A percentile compares a stretch with the other conserved stretches of the same genome.
Conservation (phyloP, 1,284 basidiomycete species). For the Papiliotrema flavescens region DNA sequence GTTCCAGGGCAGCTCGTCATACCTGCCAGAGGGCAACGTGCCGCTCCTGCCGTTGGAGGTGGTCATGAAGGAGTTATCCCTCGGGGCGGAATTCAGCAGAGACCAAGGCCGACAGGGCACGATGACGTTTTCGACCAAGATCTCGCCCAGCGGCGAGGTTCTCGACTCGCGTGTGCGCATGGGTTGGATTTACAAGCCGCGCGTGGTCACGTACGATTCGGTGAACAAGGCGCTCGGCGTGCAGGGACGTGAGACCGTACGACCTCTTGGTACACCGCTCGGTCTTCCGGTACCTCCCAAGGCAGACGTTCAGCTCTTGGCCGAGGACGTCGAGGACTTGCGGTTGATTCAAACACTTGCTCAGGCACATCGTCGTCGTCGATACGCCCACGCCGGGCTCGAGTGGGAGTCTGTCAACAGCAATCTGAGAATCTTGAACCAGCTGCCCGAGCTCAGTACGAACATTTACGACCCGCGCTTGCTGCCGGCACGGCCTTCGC, state of each 20-base stretch:
- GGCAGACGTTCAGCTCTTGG: not conserved
- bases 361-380: slow-evolving; percentile 24
- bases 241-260: slow-evolving; percentile 8
- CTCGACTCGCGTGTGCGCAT: slow-evolving; percentile 67
- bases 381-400: slow-evolving; percentile 28
- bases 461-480: slow-evolving; percentile 21
- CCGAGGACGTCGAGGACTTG: slow-evolving; percentile 47
- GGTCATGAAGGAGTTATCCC: slow-evolving; percentile 54
- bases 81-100: slow-evolving; percentile 53
- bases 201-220: slow-evolving; percentile 64
- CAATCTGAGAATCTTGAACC: slow-evolving; percentile 13
- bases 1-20: slow-evolving; percentile 56
- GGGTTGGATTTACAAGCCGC: slow-evolving; percentile 67
- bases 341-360: slow-evolving; percentile 48
- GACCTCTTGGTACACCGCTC: slow-evolving; percentile 31
- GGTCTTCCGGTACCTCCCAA: not conserved
- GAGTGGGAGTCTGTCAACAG: slow-evolving; percentile 23
- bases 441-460: slow-evolving; percentile 1
- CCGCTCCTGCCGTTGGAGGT: slow-evolving; percentile 64
- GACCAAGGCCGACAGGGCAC: slow-evolving; percentile 51
- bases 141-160: slow-evolving; percentile 64
- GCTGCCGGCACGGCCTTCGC: slow-evolving; percentile 35
- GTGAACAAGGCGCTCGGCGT: slow-evolving; percentile 61
- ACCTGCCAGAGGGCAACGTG: slow-evolving; percentile 62
- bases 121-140: slow-evolving; percentile 75